Evolutionary conservation across 331 rosid species (phyloP).

Genomic region (Malus hybrid): DNA sequence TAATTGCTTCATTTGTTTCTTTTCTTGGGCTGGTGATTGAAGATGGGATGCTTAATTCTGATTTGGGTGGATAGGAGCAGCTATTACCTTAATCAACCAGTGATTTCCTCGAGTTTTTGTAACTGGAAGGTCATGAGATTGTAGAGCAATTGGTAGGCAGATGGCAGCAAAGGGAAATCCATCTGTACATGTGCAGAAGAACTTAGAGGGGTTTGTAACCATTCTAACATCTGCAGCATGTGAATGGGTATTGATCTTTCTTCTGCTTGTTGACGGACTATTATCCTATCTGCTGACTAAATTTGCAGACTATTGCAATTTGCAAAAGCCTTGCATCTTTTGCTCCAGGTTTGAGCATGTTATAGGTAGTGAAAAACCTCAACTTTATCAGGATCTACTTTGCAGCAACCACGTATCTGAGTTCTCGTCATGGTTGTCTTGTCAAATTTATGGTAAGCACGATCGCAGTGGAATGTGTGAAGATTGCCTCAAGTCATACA

Average conservation of each 20-base stretch:
- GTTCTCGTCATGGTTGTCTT: slow-evolving; percentile 47
- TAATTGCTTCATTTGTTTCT: background rate
- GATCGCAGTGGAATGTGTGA: slow-evolving; percentile 59
- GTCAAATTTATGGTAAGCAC: slow-evolving; percentile 44
- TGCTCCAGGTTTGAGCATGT: slow-evolving; percentile 78
- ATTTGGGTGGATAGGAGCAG: slow-evolving; percentile 18
- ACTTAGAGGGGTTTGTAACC: slow-evolving; percentile 25
- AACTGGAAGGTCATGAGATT: slow-evolving; percentile 22
- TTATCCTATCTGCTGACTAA: slow-evolving; percentile 52
- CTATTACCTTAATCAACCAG: slow-evolving; percentile 16
- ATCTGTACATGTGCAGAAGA: slow-evolving; percentile 38
- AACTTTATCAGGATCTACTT: slow-evolving; percentile 38
- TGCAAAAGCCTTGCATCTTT: slow-evolving; percentile 68
- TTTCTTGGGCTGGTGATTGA: slow-evolving; percentile 1
- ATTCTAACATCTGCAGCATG: slow-evolving; percentile 64
- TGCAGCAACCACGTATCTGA: slow-evolving; percentile 65
- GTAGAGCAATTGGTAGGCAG: slow-evolving; percentile 24
- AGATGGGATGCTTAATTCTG: slow-evolving; percentile 20
- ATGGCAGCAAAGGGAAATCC: slow-evolving; percentile 46
- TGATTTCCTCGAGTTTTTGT: slow-evolving; percentile 11
- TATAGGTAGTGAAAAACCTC: slow-evolving; percentile 29
- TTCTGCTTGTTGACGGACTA: slow-evolving; percentile 50
- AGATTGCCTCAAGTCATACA: slow-evolving; percentile 47
- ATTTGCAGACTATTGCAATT: slow-evolving; percentile 59
- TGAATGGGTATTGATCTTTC: slow-evolving; percentile 83